Base-by-base conservation (phyloP, 2,329 filamentous ascomycete genomes). In the Torrubiella hemipterigena region DNA sequence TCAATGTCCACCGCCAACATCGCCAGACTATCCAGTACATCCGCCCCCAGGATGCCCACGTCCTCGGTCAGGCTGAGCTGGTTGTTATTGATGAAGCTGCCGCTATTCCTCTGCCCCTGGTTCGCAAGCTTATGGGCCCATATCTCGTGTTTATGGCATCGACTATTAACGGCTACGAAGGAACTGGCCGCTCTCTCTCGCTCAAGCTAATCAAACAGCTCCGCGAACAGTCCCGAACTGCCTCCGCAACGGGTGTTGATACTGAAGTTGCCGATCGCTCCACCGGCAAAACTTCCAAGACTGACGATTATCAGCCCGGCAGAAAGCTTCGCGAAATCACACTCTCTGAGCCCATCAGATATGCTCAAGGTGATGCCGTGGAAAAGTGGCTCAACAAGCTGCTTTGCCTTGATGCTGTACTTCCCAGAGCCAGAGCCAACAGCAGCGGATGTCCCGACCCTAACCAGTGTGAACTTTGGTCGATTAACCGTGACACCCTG, bases 101-200 rank as follows among this genome's bases (percentile, higher is more conserved):
- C 10, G 93, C 93, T 2, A 98, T 98, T 39, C 91, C 93, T 10
- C 59, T 98, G 9, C 91, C 91, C 1, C 63, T 96, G 3, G 91
- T 98, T 7, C 73, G 81, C 44, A 95, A 95, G 58, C 67, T 98
- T 24, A 87, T 98, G 74, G 91, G 91, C 0, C 89, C 89, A 11
- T 98, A 98, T 55, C 66, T 98, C 22, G 86, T 96, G 7, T 98
- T 98, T 58, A 96, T 98, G 91, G 86, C 93, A 1, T 98, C 91
- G 1, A 98, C 91, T 2, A 95, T 98, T 61, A 96, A 96, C 51
- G 91, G 91, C 36, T 98, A 98, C 52, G 91, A 98, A 61, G 91
- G 91, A 34, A 98, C 91, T 6, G 91, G 91, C 24, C 77, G 91
- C 35, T 96, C 91, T 1, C 68, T 98, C 6, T 96, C 91, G 1